Conservation (phyloP, 768 basidiomycete genomes). For the Chlorophyllum brunneum region DNA sequence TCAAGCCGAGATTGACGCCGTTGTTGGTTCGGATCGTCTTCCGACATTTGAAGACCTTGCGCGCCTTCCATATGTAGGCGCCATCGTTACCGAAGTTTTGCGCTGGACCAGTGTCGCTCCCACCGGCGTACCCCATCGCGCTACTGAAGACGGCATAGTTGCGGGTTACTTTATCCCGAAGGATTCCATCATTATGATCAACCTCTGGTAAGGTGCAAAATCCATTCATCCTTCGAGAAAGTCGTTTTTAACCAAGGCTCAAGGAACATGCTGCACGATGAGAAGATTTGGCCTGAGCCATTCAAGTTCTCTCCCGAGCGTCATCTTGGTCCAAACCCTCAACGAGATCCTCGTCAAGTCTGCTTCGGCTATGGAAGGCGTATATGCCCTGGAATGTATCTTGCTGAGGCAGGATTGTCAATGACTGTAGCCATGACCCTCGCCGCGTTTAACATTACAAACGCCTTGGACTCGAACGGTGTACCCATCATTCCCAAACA, state of each 20-base stretch:
- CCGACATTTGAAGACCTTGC: slow-evolving; percentile 37
- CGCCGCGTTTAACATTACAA: slow-evolving; percentile 45
- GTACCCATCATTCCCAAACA: slow-evolving; percentile 41
- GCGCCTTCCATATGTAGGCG: slow-evolving; percentile 45
- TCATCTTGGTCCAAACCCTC: slow-evolving; percentile 31
- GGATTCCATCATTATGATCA: slow-evolving; percentile 39
- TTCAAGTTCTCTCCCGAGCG: slow-evolving; percentile 47
- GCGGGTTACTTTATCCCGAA: slow-evolving; percentile 48
- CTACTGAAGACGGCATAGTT: slow-evolving; percentile 39
- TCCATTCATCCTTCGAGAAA: background rate
- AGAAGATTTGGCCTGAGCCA: slow-evolving; percentile 44
- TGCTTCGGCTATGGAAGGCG: slow-evolving; percentile 49
- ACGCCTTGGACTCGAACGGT: slow-evolving; percentile 37
- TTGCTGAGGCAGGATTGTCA: slow-evolving; percentile 51
- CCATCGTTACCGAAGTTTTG: slow-evolving; percentile 42
- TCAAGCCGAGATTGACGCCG: slow-evolving; percentile 47
- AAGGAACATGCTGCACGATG: slow-evolving; percentile 55
- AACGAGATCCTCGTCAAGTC: slow-evolving; percentile 36
- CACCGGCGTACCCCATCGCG: slow-evolving; percentile 41
- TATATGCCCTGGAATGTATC: slow-evolving; percentile 43
- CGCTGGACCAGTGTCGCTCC: slow-evolving; percentile 48
- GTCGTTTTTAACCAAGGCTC: background rate
- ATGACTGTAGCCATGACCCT: slow-evolving; percentile 39
- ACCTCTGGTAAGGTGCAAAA: slow-evolving; percentile 37
- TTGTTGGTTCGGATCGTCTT: slow-evolving; percentile 33